Evolutionary conservation across 441 rosid species (phyloP), one percentile per base, ranked within the genome.

Genomic region (Erysimum pusillum): DNA sequence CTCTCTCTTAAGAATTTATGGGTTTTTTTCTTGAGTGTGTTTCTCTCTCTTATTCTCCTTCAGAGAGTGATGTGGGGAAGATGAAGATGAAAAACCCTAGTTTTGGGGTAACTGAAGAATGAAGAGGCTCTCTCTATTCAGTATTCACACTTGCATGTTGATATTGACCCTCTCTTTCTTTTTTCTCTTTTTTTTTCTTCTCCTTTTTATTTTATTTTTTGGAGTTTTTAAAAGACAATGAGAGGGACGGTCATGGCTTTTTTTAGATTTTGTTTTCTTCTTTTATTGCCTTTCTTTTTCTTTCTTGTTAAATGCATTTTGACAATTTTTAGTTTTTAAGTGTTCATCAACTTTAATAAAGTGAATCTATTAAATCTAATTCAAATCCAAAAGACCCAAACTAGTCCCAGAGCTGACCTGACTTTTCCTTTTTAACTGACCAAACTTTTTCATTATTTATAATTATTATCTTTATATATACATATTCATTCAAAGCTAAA

Each of bases 21-120:
- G 67, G 31, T 28, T 22, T 45, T 69, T 1, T 36, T 71, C 22
- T 52, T 13, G 0, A 2, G 6, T 18, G 31, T 58, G 0, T 58
- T 39, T 52, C 52, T 74, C 42, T 54, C 28, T 28, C 48, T 61
- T 62, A n/a, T 56, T 76, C 12, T 69, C 6, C 45, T 51, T 41
- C 10, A 75, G 68, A 78, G 67, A 67, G 66, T 63, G 62, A 58
- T 73, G 56, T 38, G 51, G 48, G 49, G 44, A 38, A 68, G 78
- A 64, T n/a, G 69, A 46, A 8, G 59, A 69, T 60, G 66, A 61
- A 45, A 76, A 87, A 82, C 91, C 93, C 94, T 86, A 85, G 78
- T 75, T 78, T 66, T 44, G 70, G 73, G 67, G 76, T 41, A 76
- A 48, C 79, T 63, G 38, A 48, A 51, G 59, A 5, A 77, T 48